Base-by-base conservation (phyloP, 2,329 filamentous ascomycete genomes). In the Exophiala sp. region DNA sequence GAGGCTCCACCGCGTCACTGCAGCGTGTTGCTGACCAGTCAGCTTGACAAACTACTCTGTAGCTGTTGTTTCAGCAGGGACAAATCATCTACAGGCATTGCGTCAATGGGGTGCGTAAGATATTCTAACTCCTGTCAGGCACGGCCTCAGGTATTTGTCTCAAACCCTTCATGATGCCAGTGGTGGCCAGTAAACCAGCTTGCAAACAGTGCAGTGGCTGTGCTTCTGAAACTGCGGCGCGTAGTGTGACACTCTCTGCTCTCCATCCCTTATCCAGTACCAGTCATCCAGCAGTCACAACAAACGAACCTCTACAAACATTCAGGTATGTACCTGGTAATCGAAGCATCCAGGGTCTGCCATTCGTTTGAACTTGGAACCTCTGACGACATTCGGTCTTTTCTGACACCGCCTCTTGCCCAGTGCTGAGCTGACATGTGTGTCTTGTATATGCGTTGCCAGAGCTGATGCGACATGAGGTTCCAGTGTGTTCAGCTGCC, bases 1-100 rank as follows among this genome's bases (percentile, higher is more conserved):
- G 9, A 13, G 19, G 29, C 48, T 38, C 48, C 48, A 46, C 43
- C 42, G 21, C 22, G 43, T 46, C 48, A 46, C 37, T n/a, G 47
- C 35, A n/a, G n/a, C n/a, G n/a, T 29, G 42, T 30, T 21, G 39
- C 24, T 38, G 30, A 18, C 44, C 49, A 38, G 39, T 43, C 40
- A 38, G 39, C 40, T 35, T 37, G 30, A 42, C 29, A 14, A n/a
- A n/a, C n/a, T n/a, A n/a, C n/a, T n/a, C n/a, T n/a, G n/a, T n/a
- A n/a, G n/a, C 37, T 27, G 3, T n/a, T 32, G 6, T 42, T 13
- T 34, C 27, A 37, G 34, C 13, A 35, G 30, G n/a, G 47, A 19
- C 43, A 5, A 37, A 19, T 37, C 34, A 37, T 38, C 32, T 21
- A 23, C 35, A n/a, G 21, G 34, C 48, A 50, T 46, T 50, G 48